phyloP scores from a whole-genome alignment of 1,284 basidiomycete species.

The Inonotus hispidus region DNA sequence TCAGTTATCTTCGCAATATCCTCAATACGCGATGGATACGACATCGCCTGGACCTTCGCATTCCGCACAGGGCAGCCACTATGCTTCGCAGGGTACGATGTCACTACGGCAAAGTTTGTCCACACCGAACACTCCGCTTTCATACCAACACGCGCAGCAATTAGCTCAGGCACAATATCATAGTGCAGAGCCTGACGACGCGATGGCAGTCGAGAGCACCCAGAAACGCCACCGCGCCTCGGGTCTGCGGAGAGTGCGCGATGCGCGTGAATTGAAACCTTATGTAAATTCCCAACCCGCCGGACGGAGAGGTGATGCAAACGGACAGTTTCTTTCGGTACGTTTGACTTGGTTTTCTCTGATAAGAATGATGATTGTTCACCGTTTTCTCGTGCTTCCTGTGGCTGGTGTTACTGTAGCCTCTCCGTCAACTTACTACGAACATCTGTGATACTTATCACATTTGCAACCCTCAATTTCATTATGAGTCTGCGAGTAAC shows the following conservation, averaged over 20 bases:
- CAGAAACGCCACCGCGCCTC: constrained; percentile 55
- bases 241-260: constrained; percentile 68
- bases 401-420: constrained; percentile 40
- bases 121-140: constrained; percentile 64
- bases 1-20: constrained; percentile 33
- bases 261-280: constrained; percentile 65
- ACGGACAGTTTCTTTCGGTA: constrained; percentile 62
- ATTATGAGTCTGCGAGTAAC: constrained; percentile 89
- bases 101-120: constrained; percentile 47
- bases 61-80: constrained; percentile 32
- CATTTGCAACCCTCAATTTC: constrained; percentile 88
- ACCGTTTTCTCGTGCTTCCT: constrained; percentile 24
- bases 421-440: constrained; percentile 83
- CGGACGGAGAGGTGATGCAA: constrained; percentile 62
- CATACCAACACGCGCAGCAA: constrained; percentile 49
- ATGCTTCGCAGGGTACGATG: constrained; percentile 36
- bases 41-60: constrained; percentile 51
- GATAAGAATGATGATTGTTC: not conserved
- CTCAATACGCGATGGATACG: constrained; percentile 49
- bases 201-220: constrained; percentile 70
- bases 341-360: constrained; percentile 24
- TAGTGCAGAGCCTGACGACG: constrained; percentile 41
- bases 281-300: constrained; percentile 51
- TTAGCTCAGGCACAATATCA: constrained; percentile 49
- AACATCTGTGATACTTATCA: constrained; percentile 85